These are phyloP conservation scores for Mrakiaceae sp. DNA, from an alignment of 1,284 basidiomycete species.

Conservation along the genomic window DNA sequence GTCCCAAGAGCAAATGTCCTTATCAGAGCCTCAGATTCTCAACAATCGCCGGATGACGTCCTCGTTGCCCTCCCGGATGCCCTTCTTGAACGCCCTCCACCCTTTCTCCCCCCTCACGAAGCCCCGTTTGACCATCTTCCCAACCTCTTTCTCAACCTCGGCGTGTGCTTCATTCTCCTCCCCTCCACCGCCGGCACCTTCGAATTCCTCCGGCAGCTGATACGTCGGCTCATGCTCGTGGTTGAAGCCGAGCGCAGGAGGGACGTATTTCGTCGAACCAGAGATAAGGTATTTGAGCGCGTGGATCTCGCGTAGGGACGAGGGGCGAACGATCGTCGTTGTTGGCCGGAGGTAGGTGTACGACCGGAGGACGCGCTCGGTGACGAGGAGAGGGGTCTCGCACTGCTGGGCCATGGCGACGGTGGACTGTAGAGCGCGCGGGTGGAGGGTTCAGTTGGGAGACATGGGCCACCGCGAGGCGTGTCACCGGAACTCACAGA, in stretches of 20 bases:
- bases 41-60: neutral
- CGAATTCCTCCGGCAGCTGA: neutral
- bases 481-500: neutral
- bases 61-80: neutral
- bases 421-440: neutral
- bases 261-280: neutral
- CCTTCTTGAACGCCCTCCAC: constrained; percentile 4
- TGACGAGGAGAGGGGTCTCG: constrained; percentile 6
- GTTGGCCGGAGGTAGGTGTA: constrained; percentile 6
- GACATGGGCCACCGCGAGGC: too few species aligned
- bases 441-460: too few species aligned
- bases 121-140: neutral
- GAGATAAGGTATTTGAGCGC: neutral
- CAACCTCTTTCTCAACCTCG: neutral
- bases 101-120: neutral
- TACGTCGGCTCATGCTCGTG: neutral
- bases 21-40: too few species aligned
- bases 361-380: neutral
- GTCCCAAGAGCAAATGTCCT: too few species aligned
- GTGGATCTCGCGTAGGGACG: neutral
- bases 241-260: neutral
- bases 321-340: constrained; percentile 2
- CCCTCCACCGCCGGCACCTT: neutral
- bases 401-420: constrained; percentile 14
- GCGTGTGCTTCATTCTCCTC: neutral